Conservation (phyloP, 257 asterid genomes). For the Gardenia jasminoides region DNA sequence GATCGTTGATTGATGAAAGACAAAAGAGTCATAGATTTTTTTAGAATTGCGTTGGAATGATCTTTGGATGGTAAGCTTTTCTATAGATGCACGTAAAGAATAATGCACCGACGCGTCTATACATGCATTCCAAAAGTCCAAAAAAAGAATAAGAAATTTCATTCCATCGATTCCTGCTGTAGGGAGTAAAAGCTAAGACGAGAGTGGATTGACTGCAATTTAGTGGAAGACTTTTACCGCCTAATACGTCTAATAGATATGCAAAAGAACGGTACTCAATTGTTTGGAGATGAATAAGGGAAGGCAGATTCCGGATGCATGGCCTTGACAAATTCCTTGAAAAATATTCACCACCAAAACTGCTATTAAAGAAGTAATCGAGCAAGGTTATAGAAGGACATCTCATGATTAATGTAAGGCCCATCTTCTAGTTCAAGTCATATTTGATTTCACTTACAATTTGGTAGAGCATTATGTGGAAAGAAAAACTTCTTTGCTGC, state of each 20-base stretch:
- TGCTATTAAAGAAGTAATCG: too few relatives aligned
- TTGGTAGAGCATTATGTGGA: too few relatives aligned
- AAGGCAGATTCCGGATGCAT: background rate
- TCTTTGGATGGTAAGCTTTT: constrained; percentile 2
- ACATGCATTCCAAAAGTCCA: background rate
- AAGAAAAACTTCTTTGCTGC: too few relatives aligned
- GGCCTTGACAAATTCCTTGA: background rate
- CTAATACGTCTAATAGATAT: background rate
- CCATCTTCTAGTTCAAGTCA: too few relatives aligned
- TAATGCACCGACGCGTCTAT: background rate
- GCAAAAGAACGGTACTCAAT: background rate
- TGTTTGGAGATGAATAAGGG: background rate
- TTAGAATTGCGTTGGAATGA: constrained; percentile 2
- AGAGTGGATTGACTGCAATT: background rate
- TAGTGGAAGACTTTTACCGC: background rate
- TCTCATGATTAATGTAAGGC: too few relatives aligned
- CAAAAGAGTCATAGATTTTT: background rate
- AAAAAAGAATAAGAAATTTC: background rate
- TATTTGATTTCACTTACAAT: too few relatives aligned
- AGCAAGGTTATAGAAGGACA: background rate
- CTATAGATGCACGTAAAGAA: too few relatives aligned
- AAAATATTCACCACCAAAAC: background rate
- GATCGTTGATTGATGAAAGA: background rate
- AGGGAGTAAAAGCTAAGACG: too few relatives aligned
- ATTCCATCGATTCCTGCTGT: background rate